Percentiles rank a stretch among this genome's conserved stretches.
phyloP scores from a whole-genome alignment of 176 grass and related monocot genomes.

The Oryza brachyantha region DNA sequence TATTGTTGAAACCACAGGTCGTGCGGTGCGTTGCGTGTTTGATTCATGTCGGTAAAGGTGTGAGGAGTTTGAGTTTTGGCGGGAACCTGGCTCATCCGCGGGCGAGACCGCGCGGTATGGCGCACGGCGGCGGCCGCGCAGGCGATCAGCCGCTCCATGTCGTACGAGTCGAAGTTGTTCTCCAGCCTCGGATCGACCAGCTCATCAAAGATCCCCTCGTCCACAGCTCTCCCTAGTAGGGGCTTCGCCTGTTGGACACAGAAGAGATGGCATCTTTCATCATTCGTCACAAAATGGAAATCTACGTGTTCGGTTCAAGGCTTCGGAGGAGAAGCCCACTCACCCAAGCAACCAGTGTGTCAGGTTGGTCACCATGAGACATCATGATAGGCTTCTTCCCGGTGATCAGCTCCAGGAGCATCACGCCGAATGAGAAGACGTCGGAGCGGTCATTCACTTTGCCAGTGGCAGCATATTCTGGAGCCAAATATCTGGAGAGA shows the following conservation, averaged over 20 bases:
- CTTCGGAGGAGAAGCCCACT: neutral
- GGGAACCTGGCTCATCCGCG: slow-evolving; percentile 70
- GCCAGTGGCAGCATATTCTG: slow-evolving; percentile 74
- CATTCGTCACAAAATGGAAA: neutral
- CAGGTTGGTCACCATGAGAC: slow-evolving; percentile 33
- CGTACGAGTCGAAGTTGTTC: slow-evolving; percentile 59
- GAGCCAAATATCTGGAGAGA: slow-evolving; percentile 72
- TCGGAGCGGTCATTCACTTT: slow-evolving; percentile 74
- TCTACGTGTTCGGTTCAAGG: neutral
- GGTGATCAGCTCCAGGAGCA: slow-evolving; percentile 82
- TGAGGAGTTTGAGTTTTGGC: neutral
- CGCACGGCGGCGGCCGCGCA: slow-evolving; percentile 81
- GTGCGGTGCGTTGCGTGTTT: neutral
- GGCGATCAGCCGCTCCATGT: slow-evolving; percentile 65
- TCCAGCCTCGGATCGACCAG: slow-evolving; percentile 56
- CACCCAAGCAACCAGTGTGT: slow-evolving; percentile 68
- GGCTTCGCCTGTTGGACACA: slow-evolving; percentile 53
- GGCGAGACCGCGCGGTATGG: slow-evolving; percentile 57
- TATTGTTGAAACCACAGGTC: neutral
- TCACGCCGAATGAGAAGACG: slow-evolving; percentile 86
- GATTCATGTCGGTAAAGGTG: neutral
- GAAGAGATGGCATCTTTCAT: neutral
- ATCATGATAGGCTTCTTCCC: slow-evolving; percentile 57
- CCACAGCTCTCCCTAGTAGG: slow-evolving; percentile 45
- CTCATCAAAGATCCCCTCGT: slow-evolving; percentile 58